Evolutionary conservation across 345 rosid genomes (phyloP), one percentile per base, ranked within the genome.

Genomic region (Combretum micranthum): DNA sequence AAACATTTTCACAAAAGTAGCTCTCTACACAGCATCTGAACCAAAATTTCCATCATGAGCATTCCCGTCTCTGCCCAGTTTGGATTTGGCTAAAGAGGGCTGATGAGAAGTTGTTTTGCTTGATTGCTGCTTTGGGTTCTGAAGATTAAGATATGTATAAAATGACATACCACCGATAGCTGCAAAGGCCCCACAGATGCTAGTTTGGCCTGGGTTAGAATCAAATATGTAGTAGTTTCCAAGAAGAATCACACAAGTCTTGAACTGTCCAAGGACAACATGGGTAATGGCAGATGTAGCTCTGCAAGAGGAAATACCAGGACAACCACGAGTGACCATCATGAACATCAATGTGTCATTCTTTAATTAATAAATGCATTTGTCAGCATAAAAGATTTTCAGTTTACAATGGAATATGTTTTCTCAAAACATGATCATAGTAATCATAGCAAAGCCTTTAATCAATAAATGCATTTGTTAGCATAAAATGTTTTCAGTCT

Each of bases 201-300:
- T 85, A 46, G 75, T 79, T 22, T 56, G 47, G 21, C 93, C 88
- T 3, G 93, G 93, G 66, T 83, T 83, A 18, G 93, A 73, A 22
- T 78, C 74, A 15, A 85, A 83, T 12, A 85, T 42, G 61, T 80
- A 80, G 56, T 47, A 85, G 49, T 78, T 85, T 43, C 93, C 89
- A 0, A 85, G 79, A 56, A 85, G 85, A 55, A 85, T 57, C 59
- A 83, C 73, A 23, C 93, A 85, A 1, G 93, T 85, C 73, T 85
- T 85, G 76, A 85, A 85, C 65, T 85, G 93, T 63, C 93, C 93
- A 2, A 80, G 85, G 61, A 85, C 88, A 2, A 85, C 89, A 15
- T 83, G 93, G 17, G 93, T 76, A 42, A 75, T 68, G 16, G 93
- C 85, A 20, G 93, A 85, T 9, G 93, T 85, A n/a, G 87, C 87